Evolutionary conservation across 805 yeast species (phyloP).

Genomic region (Candida easanensis): DNA sequence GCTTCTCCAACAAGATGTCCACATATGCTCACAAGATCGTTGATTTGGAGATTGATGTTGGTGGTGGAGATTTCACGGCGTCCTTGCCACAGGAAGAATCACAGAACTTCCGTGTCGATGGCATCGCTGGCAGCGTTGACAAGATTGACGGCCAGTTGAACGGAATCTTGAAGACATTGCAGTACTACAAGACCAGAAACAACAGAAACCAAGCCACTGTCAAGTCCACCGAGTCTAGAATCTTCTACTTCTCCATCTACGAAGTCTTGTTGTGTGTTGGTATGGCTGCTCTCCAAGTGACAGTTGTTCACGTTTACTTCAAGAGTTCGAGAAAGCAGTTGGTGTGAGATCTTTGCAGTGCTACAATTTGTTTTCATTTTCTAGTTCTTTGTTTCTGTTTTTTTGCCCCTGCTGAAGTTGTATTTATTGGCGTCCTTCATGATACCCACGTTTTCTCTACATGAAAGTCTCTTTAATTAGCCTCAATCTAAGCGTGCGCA

Average conservation of each 20-base stretch:
- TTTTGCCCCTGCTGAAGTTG: not conserved
- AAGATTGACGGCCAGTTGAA: constrained; percentile 59
- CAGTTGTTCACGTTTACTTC: constrained; percentile 68
- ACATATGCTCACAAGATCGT: constrained; percentile 72
- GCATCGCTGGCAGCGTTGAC: constrained; percentile 41
- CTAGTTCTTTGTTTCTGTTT: too few relatives aligned
- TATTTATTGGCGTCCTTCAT: too few relatives aligned
- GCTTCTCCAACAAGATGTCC: constrained; percentile 63
- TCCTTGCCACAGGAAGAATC: constrained; percentile 29
- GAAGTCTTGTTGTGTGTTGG: constrained; percentile 73
- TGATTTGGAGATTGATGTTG: constrained; percentile 59
- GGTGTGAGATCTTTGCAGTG: constrained; percentile 11
- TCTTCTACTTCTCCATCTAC: constrained; percentile 72
- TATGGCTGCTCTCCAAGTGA: constrained; percentile 68
- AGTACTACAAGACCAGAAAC: constrained; percentile 86
- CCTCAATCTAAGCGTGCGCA: too few relatives aligned
- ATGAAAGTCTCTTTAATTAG: too few relatives aligned
- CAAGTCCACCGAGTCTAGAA: constrained; percentile 73
- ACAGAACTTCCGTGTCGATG: constrained; percentile 51
- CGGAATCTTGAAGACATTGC: constrained; percentile 55
- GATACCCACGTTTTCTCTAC: too few relatives aligned
- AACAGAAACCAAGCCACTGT: constrained; percentile 89
- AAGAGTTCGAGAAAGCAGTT: constrained; percentile 67
- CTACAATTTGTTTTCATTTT: too few relatives aligned
- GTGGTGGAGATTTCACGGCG: constrained; percentile 35